Conservation (phyloP, 2,329 filamentous ascomycete genomes). For the Colletotrichum theobromicola region DNA sequence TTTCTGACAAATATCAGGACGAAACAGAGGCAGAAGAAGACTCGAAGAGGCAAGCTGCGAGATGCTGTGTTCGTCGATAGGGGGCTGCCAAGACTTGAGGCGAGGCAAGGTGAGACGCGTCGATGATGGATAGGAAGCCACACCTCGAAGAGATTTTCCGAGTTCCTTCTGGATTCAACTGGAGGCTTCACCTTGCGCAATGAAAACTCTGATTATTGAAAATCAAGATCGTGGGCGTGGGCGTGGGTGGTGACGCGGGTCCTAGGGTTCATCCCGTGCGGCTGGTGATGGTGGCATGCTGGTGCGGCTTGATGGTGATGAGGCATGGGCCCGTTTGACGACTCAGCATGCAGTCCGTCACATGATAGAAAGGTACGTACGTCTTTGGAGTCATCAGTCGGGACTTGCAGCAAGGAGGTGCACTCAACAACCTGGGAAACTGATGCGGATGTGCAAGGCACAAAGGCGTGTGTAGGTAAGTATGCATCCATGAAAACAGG, state of each 20-base stretch:
- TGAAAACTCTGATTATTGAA: background rate
- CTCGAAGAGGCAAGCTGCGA: background rate
- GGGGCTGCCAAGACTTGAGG: background rate
- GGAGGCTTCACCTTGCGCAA: background rate
- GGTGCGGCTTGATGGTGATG: background rate
- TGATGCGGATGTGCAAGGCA: background rate
- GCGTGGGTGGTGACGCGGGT: background rate
- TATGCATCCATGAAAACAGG: background rate
- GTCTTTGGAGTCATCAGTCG: background rate
- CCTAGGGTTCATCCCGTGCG: background rate
- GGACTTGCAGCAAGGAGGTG: background rate
- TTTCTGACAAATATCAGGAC: rapidly evolving
- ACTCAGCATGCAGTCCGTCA: background rate
- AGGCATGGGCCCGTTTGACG: background rate
- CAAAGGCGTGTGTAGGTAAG: background rate
- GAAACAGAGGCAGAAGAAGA: background rate
- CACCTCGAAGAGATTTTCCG: background rate
- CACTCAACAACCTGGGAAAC: background rate
- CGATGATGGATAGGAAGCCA: background rate
- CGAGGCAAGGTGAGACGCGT: background rate
- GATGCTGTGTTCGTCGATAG: background rate
- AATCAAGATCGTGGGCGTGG: background rate
- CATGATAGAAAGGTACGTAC: background rate
- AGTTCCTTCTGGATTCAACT: background rate
- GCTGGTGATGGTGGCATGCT: background rate